Evolutionary conservation across 176 grass and related monocot species (phyloP), one percentile per base, ranked within the genome.

Genomic region (Rhynchospora pubera): DNA sequence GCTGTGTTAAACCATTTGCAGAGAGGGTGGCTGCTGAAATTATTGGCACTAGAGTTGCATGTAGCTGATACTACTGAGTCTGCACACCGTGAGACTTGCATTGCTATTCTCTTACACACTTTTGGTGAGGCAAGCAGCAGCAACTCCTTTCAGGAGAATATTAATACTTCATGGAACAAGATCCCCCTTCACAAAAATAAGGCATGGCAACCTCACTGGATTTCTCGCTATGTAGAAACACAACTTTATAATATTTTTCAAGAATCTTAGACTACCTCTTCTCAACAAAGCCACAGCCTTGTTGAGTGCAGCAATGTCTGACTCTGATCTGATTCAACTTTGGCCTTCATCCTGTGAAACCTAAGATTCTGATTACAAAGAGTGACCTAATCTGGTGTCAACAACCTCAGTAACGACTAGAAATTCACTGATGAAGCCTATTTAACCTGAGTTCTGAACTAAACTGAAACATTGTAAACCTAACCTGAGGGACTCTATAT

Each of bases 11-110:
- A 76, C 22, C 5, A 73, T 86, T 89, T 87, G 57, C 92, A 98
- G 95, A 94, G 95, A 81, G 92, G 90, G 45, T 98, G 95, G 92
- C 83, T 98, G 75, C 58, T 98, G 74, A 98, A 98, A 86, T 86
- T 98, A 32, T 72, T 93, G 87, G 92, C 95, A 34, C 79, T 98
- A 78, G 95, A 91, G 84, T 85, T 98, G 47, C 95, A 98, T 91
- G 81, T 83, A 86, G 90, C 92, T n/a, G 95, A 98, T 87, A 83
- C 92, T 84, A 84, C 88, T 59, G 89, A 83, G 83, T 89, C 95
- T 44, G 64, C 88, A 60, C 90, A 94, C 66, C 82, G 85, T 46
- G 95, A 98, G 66, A 85, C 90, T 76, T 94, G 89, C 42, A 7
- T 98, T 65, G 82, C 88, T 85, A 94, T 98, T 89, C 87, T 98